Evolutionary conservation across 2,329 filamentous ascomycete genomes (phyloP).

Genomic region (Myriosclerotinia duriaeana): DNA sequence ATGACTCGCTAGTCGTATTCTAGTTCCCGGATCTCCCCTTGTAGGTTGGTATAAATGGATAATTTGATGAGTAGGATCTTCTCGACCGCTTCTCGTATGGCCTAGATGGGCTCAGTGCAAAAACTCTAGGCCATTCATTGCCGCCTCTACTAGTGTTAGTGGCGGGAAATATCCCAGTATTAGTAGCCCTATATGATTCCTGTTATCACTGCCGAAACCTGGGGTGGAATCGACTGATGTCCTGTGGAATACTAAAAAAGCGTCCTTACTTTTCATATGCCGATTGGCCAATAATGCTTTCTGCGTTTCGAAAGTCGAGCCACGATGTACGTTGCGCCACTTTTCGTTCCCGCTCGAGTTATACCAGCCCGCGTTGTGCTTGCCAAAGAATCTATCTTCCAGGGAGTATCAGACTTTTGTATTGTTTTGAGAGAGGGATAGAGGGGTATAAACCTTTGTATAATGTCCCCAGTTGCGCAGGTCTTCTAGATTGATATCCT

Average conservation of each 20-base stretch:
- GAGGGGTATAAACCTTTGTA: neutral
- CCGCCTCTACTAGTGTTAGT: neutral
- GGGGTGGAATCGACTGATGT: neutral
- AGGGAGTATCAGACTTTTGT: neutral
- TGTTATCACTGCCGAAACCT: constrained; percentile 13
- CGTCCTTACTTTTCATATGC: neutral
- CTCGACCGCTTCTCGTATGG: constrained; percentile 10
- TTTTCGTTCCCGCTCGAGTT: neutral
- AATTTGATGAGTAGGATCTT: neutral
- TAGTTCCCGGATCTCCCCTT: neutral
- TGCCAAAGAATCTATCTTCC: neutral
- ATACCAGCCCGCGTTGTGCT: constrained; percentile 3
- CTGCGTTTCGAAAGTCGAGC: constrained; percentile 1
- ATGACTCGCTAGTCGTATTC: neutral
- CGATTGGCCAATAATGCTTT: neutral
- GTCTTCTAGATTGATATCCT: neutral
- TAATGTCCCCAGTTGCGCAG: neutral
- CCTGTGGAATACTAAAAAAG: neutral
- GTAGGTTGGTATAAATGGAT: neutral
- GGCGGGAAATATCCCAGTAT: neutral
- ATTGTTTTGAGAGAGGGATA: neutral
- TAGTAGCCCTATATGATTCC: neutral
- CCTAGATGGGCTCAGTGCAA: neutral
- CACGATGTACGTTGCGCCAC: neutral
- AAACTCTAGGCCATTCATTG: neutral